These are phyloP conservation scores for Eremothecium gossypii DNA, from an alignment of 1,139 yeast genomes.

Conservation along the genomic window DNA sequence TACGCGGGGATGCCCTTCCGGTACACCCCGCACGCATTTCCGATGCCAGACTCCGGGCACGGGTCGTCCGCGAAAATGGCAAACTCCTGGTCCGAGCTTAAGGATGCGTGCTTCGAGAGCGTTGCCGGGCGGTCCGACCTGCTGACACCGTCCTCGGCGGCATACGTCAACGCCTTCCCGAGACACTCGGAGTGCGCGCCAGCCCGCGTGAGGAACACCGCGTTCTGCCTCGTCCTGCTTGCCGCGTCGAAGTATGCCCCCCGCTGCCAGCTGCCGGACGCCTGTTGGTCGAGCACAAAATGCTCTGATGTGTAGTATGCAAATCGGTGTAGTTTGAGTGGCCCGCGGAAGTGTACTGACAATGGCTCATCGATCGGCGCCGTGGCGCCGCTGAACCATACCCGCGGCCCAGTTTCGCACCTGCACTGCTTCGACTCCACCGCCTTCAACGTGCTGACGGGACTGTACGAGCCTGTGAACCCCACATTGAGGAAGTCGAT, in stretches of 20 bases:
- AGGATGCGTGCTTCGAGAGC: conserved; percentile 39
- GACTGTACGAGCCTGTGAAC: conserved; percentile 52
- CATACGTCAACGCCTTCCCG: conserved; percentile 55
- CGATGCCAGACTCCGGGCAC: conserved; percentile 41
- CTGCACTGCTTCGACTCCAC: conserved; percentile 43
- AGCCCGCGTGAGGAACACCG: conserved; percentile 52
- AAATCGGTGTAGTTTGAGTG: conserved; percentile 51
- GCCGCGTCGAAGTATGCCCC: conserved; percentile 37
- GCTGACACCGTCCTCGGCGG: conserved; percentile 36
- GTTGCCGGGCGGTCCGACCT: conserved; percentile 40
- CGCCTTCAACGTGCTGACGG: conserved; percentile 45
- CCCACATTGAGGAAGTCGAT: conserved; percentile 55
- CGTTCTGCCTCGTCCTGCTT: conserved; percentile 40
- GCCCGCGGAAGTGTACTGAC: conserved; percentile 80
- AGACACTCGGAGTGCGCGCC: conserved; percentile 48
- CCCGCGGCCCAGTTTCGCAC: conserved; percentile 35
- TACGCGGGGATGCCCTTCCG: conserved; percentile 79
- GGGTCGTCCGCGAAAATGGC: conserved; percentile 49
- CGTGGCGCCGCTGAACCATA: conserved; percentile 49
- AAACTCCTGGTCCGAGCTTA: conserved; percentile 51
- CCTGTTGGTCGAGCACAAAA: conserved; percentile 24
- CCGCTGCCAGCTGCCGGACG: conserved; percentile 38
- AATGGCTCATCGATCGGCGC: conserved; percentile 62
- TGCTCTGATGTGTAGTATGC: conserved; percentile 46
- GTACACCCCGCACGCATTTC: conserved; percentile 56